Evolutionary conservation across 1,284 basidiomycete genomes (phyloP).

Genomic region (Phellinidium pouzarii): DNA sequence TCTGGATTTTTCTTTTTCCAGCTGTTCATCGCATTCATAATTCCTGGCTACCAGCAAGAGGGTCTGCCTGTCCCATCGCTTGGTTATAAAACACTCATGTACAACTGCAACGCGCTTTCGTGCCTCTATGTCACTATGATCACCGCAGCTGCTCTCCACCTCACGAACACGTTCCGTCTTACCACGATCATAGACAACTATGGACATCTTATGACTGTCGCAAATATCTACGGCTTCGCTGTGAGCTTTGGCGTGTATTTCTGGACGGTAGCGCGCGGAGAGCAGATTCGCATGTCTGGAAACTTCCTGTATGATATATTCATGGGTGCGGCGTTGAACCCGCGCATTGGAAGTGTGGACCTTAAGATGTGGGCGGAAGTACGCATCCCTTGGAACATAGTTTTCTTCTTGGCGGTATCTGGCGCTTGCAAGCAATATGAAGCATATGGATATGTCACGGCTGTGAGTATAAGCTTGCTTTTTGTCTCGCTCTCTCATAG

Average conservation of each 20-base stretch:
- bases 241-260: conserved; percentile 80
- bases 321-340: conserved; percentile 95
- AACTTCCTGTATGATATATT: conserved; percentile 93
- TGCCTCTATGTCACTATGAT: conserved; percentile 85
- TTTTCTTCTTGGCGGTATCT: conserved; percentile 89
- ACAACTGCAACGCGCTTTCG: conserved; percentile 93
- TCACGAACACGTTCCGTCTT: conserved; percentile 80
- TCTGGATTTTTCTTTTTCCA: conserved; percentile 86
- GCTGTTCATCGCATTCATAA: conserved; percentile 81
- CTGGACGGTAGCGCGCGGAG: conserved; percentile 68
- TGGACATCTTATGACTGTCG: conserved; percentile 93
- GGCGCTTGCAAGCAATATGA: conserved; percentile 97
- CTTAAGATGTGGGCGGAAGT: conserved; percentile 99
- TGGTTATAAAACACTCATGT: conserved; percentile 86
- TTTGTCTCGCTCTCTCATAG: background rate
- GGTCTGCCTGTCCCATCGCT: conserved; percentile 91
- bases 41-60: conserved; percentile 92
- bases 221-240: conserved; percentile 86
- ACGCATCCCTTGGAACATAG: conserved; percentile 93
- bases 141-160: conserved; percentile 75
- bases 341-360: conserved; percentile 88
- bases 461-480: conserved; percentile 42
- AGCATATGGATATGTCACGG: conserved; percentile 85
- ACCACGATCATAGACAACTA: conserved; percentile 96
- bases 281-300: conserved; percentile 87